A percentile compares a stretch with the other conserved stretches of the same genome.
Conservation (phyloP, 176 grass and related monocot genomes). For the Oryza nivara region DNA sequence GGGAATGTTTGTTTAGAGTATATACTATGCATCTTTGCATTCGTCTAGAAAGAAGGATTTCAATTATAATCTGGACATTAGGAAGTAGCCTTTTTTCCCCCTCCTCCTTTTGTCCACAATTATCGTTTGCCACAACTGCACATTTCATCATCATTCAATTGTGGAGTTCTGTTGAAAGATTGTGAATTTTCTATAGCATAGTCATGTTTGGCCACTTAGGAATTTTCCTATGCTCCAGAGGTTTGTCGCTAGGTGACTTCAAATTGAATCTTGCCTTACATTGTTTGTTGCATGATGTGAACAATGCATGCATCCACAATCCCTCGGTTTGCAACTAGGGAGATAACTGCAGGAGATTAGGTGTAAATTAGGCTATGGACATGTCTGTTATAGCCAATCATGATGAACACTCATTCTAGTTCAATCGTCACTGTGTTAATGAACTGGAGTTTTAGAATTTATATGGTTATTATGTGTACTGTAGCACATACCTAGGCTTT, state of each 20-base stretch:
- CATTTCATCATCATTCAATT: slow-evolving; percentile 1
- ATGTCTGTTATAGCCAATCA: background rate
- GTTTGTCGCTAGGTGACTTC: background rate
- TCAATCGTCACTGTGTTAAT: background rate
- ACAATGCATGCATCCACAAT: slow-evolving; percentile 23
- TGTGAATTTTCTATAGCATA: background rate
- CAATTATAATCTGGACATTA: background rate
- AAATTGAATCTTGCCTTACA: background rate
- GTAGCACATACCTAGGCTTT: background rate
- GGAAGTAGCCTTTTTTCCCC: background rate
- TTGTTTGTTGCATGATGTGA: background rate
- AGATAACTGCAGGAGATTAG: background rate
- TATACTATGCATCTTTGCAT: slow-evolving; percentile 27
- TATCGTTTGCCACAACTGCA: background rate
- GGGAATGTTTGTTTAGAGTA: slow-evolving; percentile 18
- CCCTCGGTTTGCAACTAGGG: background rate
- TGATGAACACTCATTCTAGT: background rate
- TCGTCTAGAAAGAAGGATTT: background rate
- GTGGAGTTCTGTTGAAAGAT: background rate
- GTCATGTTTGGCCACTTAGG: background rate
- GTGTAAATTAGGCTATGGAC: background rate
- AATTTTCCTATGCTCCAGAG: background rate
- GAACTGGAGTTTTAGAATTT: background rate
- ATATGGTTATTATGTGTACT: no score
- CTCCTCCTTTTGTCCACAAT: background rate